Percentiles rank a stretch among this genome's conserved stretches.
Evolutionary conservation across 129 eudicot species (phyloP).

Genomic region (Tanacetum coccineum): DNA sequence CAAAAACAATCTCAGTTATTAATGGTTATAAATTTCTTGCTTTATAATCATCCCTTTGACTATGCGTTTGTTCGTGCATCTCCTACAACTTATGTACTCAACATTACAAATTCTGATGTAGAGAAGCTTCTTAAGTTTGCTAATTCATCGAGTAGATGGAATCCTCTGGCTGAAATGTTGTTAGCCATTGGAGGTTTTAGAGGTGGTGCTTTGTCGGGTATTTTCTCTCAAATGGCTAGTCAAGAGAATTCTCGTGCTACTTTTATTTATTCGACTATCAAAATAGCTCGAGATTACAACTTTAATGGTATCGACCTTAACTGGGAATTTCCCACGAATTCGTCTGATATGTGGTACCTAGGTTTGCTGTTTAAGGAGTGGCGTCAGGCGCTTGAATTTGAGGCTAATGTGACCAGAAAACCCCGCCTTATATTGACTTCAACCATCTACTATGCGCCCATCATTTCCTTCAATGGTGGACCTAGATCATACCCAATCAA

Average conservation of each 20-base stretch:
- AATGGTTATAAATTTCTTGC: no score
- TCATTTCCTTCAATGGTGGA: slow-evolving; percentile 22
- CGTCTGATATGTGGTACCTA: slow-evolving; percentile 35
- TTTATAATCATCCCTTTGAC: slow-evolving; percentile 35
- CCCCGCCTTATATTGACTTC: slow-evolving; percentile 33
- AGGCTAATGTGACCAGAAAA: slow-evolving; percentile 15
- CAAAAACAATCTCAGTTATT: no score
- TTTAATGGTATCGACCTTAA: slow-evolving; percentile 46
- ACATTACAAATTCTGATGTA: slow-evolving; percentile 20
- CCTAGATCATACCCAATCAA: no score
- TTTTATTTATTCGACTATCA: slow-evolving; percentile 38
- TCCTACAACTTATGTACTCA: slow-evolving; percentile 27
- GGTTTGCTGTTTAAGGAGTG: slow-evolving; percentile 39
- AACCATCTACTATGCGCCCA: slow-evolving; percentile 31
- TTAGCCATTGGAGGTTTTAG: slow-evolving; percentile 44
- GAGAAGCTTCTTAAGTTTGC: slow-evolving; percentile 31
- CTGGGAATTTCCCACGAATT: no score
- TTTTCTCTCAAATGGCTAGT: slow-evolving; percentile 36
- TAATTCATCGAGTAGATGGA: slow-evolving; percentile 20
- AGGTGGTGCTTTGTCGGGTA: slow-evolving; percentile 30
- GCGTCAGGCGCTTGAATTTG: slow-evolving; percentile 33
- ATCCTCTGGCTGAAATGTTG: slow-evolving; percentile 19
- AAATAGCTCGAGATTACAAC: slow-evolving; percentile 29
- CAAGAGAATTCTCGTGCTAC: slow-evolving; percentile 32
- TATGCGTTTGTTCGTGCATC: slow-evolving; percentile 38